Evolutionary conservation across 2,329 filamentous ascomycete genomes (phyloP).

Genomic region (Aaosphaeria arxii): DNA sequence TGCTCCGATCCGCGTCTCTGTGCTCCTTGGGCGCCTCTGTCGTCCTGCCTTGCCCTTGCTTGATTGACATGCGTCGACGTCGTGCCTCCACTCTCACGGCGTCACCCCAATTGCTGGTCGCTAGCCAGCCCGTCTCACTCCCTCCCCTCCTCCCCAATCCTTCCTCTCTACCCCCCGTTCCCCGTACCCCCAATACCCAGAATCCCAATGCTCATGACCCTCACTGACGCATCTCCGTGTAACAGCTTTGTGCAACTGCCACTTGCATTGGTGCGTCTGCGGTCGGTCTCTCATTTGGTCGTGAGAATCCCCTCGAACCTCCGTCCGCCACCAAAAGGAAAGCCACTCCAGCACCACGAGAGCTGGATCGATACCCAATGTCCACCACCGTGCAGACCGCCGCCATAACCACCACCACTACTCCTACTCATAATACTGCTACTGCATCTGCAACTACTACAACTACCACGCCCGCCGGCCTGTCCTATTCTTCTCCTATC

Average conservation of each 20-base stretch:
- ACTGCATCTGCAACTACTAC: slow-evolving; percentile 5
- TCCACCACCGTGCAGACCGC: slow-evolving; percentile 22
- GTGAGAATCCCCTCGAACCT: slow-evolving; percentile 43
- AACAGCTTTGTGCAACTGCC: slow-evolving; percentile 62
- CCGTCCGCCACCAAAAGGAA: slow-evolving; percentile 39
- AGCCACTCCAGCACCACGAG: slow-evolving; percentile 24
- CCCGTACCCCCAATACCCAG: slow-evolving; percentile 14
- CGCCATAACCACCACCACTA: slow-evolving; percentile 18
- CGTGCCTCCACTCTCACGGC: slow-evolving; percentile 4
- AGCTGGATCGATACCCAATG: slow-evolving; percentile 25
- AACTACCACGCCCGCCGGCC: slow-evolving; percentile 17
- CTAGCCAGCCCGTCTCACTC: slow-evolving; percentile 16
- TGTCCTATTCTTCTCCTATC: slow-evolving; percentile 21
- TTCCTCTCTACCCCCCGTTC: background rate
- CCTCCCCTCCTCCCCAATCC: slow-evolving; percentile 10
- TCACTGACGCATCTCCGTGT: slow-evolving; percentile 36
- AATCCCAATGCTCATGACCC: slow-evolving; percentile 22
- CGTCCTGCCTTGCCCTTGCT: slow-evolving; percentile 18
- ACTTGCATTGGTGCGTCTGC: slow-evolving; percentile 59
- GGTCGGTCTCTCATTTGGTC: slow-evolving; percentile 57
- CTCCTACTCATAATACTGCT: background rate
- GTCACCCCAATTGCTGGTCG: background rate
- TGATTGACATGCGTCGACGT: slow-evolving; percentile 25
- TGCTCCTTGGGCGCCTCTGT: background rate
- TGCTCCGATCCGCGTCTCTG: slow-evolving; percentile 3